Conservation (phyloP, 1,139 yeast species). For the Hemisphaericaspora xylanilytica region DNA sequence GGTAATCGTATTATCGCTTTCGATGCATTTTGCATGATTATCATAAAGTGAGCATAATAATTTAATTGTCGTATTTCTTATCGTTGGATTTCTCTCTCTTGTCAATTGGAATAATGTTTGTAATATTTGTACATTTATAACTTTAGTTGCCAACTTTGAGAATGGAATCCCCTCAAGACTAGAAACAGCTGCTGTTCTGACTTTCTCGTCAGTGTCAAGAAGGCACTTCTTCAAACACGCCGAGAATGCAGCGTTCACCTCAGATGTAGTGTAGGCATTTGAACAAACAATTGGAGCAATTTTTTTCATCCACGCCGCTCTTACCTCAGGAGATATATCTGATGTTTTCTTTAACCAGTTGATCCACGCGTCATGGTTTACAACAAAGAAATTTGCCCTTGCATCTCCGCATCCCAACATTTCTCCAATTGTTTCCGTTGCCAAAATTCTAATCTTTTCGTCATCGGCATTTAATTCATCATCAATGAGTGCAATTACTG, state of each 20-base stretch:
- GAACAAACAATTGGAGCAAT: slow-evolving; percentile 30
- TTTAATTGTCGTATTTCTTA: slow-evolving; percentile 61
- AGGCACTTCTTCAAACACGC: slow-evolving; percentile 66
- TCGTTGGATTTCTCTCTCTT: slow-evolving; percentile 65
- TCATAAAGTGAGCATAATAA: slow-evolving; percentile 57
- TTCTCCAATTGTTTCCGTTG: slow-evolving; percentile 71
- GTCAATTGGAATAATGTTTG: slow-evolving; percentile 57
- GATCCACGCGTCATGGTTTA: slow-evolving; percentile 61
- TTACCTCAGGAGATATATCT: slow-evolving; percentile 63
- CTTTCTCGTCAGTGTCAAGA: slow-evolving; percentile 73
- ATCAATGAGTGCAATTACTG: slow-evolving; percentile 77
- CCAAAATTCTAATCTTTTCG: slow-evolving; percentile 57
- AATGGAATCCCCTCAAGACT: slow-evolving; percentile 43
- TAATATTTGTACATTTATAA: slow-evolving; percentile 49
- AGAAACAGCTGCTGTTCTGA: slow-evolving; percentile 60
- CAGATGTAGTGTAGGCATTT: slow-evolving; percentile 46
- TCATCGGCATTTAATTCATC: slow-evolving; percentile 79
- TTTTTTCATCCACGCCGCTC: slow-evolving; percentile 69
- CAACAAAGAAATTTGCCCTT: slow-evolving; percentile 55
- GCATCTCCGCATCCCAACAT: slow-evolving; percentile 47
- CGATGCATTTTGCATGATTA: slow-evolving; percentile 22
- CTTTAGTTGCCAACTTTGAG: slow-evolving; percentile 37
- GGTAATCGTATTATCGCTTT: slow-evolving; percentile 13
- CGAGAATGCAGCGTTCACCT: slow-evolving; percentile 49
- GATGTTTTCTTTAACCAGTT: slow-evolving; percentile 73